Evolutionary conservation across 208 protist species (phyloP).

Genomic region (Strigomonas culicis): DNA sequence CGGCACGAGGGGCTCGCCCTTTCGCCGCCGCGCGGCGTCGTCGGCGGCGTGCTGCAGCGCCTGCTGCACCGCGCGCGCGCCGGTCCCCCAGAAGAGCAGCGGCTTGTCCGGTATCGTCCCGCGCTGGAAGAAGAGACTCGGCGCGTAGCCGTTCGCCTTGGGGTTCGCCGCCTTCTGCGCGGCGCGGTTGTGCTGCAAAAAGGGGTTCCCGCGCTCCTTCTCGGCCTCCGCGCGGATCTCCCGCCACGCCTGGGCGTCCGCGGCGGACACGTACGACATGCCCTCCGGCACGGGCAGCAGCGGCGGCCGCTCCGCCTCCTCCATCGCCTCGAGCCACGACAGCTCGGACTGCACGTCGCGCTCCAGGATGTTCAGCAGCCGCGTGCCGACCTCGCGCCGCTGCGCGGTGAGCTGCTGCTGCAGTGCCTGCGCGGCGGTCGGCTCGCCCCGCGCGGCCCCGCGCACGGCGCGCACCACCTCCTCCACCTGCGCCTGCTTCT

Average conservation of each 20-base stretch:
- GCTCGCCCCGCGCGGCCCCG: slow-evolving; percentile 9
- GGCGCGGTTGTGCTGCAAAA: slow-evolving; percentile 26
- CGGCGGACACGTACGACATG: slow-evolving; percentile 84
- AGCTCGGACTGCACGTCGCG: slow-evolving; percentile 67
- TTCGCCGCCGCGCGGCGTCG: slow-evolving; percentile 56
- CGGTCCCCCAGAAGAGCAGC: slow-evolving; percentile 85
- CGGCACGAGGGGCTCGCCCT: slow-evolving; percentile 50
- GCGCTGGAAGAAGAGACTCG: slow-evolving; percentile 61
- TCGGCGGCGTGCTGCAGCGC: slow-evolving; percentile 79
- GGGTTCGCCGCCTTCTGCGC: slow-evolving; percentile 3
- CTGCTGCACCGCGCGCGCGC: slow-evolving; percentile 71
- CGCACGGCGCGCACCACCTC: slow-evolving; percentile 17
- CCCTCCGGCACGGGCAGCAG: slow-evolving; percentile 77
- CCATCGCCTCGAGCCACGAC: slow-evolving; percentile 77
- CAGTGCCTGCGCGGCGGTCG: slow-evolving; percentile 23
- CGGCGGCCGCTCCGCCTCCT: slow-evolving; percentile 76
- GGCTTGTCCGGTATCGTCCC: slow-evolving; percentile 77
- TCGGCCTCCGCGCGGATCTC: slow-evolving; percentile 48
- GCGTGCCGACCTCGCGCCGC: slow-evolving; percentile 34
- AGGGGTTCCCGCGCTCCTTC: slow-evolving; percentile 48
- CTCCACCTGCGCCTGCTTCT: slow-evolving; percentile 21
- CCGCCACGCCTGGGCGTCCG: slow-evolving; percentile 61
- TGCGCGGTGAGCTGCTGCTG: slow-evolving; percentile 39
- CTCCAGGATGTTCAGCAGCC: slow-evolving; percentile 65
- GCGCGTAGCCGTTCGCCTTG: slow-evolving; percentile 28